These are phyloP conservation scores for Kodamaea arcana DNA, from an alignment of 1,139 yeast species.

Conservation along the genomic window DNA sequence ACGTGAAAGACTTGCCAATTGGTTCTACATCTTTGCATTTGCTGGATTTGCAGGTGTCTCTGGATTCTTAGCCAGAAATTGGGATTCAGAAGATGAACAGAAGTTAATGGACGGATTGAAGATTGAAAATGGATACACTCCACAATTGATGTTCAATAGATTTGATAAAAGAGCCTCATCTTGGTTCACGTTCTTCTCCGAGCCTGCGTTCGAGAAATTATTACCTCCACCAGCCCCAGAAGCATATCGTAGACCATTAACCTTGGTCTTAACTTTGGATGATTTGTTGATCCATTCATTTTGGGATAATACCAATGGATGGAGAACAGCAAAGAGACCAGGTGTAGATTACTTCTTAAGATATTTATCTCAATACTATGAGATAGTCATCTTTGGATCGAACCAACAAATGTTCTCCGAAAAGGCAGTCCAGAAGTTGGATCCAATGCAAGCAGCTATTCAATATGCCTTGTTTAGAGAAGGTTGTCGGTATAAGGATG, in stretches of 20 bases:
- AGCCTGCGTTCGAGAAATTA: conserved; percentile 89
- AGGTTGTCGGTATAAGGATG: conserved; percentile 87
- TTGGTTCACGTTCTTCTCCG: conserved; percentile 80
- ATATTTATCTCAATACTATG: conserved; percentile 91
- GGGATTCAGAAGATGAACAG: conserved; percentile 78
- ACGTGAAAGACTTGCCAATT: conserved; percentile 62
- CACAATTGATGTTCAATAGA: conserved; percentile 63
- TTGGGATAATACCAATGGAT: conserved; percentile 90
- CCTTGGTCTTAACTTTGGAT: conserved; percentile 84
- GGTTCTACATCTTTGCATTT: conserved; percentile 62
- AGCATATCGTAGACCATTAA: conserved; percentile 89
- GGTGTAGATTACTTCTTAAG: conserved; percentile 96
- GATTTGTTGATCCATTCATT: conserved; percentile 87
- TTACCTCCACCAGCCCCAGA: conserved; percentile 86
- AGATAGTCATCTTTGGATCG: conserved; percentile 84
- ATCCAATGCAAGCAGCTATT: conserved; percentile 86
- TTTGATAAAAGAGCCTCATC: conserved; percentile 68
- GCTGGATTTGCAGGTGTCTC: conserved; percentile 60
- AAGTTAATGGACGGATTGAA: conserved; percentile 45
- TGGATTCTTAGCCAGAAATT: conserved; percentile 77
- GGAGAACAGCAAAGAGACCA: conserved; percentile 99
- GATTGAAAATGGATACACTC: conserved; percentile 66
- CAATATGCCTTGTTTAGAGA: conserved; percentile 88
- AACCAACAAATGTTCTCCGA: conserved; percentile 86
- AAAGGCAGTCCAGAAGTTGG: conserved; percentile 79